A percentile compares a stretch with the other conserved stretches of the same genome.
phyloP scores from a whole-genome alignment of 495 filamentous ascomycete genomes.

The Apiosordaria backusii region DNA sequence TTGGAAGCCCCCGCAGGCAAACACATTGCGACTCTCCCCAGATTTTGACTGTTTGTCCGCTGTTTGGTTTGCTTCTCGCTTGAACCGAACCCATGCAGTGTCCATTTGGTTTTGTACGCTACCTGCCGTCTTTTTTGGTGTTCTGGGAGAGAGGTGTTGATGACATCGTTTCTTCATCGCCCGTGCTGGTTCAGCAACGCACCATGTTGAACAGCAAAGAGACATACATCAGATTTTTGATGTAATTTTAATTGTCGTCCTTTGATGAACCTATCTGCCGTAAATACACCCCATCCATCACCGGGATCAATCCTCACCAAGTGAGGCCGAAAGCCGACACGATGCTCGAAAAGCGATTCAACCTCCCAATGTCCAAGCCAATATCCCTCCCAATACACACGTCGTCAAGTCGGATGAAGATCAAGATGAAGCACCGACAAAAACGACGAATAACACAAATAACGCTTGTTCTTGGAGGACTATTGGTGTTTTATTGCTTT shows the following conservation, averaged over 20 bases:
- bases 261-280: neutral
- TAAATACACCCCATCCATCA: neutral
- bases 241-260: neutral
- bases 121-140: neutral
- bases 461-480: slow-evolving; percentile 27
- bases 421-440: slow-evolving; percentile 19
- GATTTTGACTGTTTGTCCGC: neutral
- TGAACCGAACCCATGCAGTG: neutral
- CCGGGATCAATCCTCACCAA: neutral
- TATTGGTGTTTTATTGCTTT: slow-evolving; percentile 38
- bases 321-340: neutral
- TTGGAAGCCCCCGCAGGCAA: neutral
- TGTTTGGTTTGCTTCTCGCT: too few species aligned
- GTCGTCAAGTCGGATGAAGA: neutral
- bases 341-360: slow-evolving; percentile 5
- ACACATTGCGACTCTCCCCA: neutral
- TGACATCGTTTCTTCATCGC: slow-evolving; percentile 3
- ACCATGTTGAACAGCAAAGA: too few species aligned
- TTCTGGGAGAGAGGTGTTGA: neutral
- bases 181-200: neutral
- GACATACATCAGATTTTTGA: too few species aligned
- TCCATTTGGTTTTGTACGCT: neutral
- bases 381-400: neutral
- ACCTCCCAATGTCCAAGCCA: neutral
- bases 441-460: slow-evolving; percentile 34